Evolutionary conservation across 495 filamentous ascomycete genomes (phyloP), one percentile per base, ranked within the genome.

Genomic region (Aspergillus asperescens): DNA sequence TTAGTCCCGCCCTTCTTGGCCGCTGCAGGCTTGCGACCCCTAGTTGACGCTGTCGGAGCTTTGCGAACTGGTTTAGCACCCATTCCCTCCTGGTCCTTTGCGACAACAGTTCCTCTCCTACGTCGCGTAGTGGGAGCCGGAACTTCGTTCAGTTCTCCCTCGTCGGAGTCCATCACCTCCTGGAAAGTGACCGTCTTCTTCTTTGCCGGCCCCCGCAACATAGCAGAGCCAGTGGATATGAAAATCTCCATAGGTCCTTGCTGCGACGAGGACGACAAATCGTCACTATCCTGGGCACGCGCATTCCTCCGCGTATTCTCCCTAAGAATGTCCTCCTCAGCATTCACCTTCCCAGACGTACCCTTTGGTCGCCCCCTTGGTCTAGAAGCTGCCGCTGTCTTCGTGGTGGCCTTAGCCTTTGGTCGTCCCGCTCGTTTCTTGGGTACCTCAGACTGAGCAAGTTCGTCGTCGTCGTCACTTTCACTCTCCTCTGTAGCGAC

Each of bases 131-230:
- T 43, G 27, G 66, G 57, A 37, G 61, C 52, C 38, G 58, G 43
- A 6, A 58, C 57, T 37, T 59, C 57, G 10, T 64, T 63, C 6
- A 56, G 46, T 1, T 71, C 70, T 18, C 60, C 66, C 8, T 74
- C 77, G 16, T 71, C 69, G 2, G 66, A 68, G 6, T 65, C 69
- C 4, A 62, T 54, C 5, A 67, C 39, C 40, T 78, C 74, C 52
- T 74, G 67, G 52, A 81, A 81, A 4, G 75, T 79, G 24, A 81
- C 78, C 18, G 64, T 78, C 58, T 81, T 81, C 64, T 73, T 77
- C 38, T 74, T 72, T 1, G 71, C 72, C 10, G 69, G 67, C 3
- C 69, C 70, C 10, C 64, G 66, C 31, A 71, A 49, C n/a, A 72
- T 39, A 46, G 61, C 60, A 6, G 72, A 71, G 23, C 64, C 64